These are phyloP conservation scores for Microthyrium microscopicum DNA, from an alignment of 2,329 filamentous ascomycete genomes.

Conservation along the genomic window DNA sequence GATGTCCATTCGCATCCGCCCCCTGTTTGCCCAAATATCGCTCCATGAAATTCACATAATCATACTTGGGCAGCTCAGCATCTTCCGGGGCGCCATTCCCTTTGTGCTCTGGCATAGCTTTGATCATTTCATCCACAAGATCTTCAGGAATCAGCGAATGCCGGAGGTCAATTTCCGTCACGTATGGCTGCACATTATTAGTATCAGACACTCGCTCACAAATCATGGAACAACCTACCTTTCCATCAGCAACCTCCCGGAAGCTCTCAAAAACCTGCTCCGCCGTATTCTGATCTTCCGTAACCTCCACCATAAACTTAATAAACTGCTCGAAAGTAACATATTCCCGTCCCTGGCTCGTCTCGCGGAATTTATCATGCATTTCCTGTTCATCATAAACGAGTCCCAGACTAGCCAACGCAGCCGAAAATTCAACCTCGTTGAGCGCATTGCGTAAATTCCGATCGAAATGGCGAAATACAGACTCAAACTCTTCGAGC, in stretches of 20 bases:
- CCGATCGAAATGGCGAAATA: constrained; percentile 94
- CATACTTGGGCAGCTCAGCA: constrained; percentile 70
- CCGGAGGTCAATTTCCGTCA: constrained; percentile 90
- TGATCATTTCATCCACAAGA: constrained; percentile 80
- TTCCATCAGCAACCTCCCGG: constrained; percentile 91
- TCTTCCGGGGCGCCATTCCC: constrained; percentile 80
- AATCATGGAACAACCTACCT: constrained; percentile 33
- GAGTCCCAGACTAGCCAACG: constrained; percentile 81
- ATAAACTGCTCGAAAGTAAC: constrained; percentile 99
- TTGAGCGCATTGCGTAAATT: constrained; percentile 79
- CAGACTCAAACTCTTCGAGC: constrained; percentile 93
- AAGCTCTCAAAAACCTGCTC: constrained; percentile 98
- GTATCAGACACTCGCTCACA: background rate
- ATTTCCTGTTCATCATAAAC: constrained; percentile 97
- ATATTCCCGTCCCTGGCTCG: constrained; percentile 59
- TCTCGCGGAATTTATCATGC: constrained; percentile 84
- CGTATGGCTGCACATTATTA: constrained; percentile 49
- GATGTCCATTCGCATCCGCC: too few species aligned
- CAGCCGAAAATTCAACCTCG: constrained; percentile 90
- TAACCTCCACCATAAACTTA: constrained; percentile 97
- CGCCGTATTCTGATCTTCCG: constrained; percentile 95
- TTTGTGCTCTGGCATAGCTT: constrained; percentile 69
- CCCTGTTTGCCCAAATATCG: constrained; percentile 38
- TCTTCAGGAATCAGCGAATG: constrained; percentile 94
- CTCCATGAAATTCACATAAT: constrained; percentile 97